Percentiles rank a stretch among this genome's conserved stretches.
These are phyloP conservation scores for Penicillium paxilli DNA, from an alignment of 495 filamentous ascomycete species.

Conservation along the genomic window DNA sequence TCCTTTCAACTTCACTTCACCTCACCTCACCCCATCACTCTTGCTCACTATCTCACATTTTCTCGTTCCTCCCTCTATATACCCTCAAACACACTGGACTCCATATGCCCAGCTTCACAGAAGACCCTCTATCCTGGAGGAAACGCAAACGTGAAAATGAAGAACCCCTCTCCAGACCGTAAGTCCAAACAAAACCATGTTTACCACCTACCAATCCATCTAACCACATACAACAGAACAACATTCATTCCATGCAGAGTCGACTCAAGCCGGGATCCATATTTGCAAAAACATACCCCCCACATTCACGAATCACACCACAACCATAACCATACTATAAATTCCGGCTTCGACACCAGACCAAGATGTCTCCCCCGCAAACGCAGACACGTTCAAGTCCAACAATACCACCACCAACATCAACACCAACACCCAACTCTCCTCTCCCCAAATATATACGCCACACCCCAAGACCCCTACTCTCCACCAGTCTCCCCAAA, in stretches of 20 bases:
- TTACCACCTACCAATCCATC: background rate
- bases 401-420: slow-evolving; percentile 12
- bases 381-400: slow-evolving; percentile 27
- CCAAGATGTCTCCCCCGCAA: slow-evolving; percentile 37
- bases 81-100: background rate
- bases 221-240: slow-evolving; percentile 2
- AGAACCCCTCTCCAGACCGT: slow-evolving; percentile 27
- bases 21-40: too few relatives aligned
- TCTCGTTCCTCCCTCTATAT: too few relatives aligned
- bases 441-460: slow-evolving; percentile 26
- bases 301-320: background rate
- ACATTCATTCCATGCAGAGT: background rate
- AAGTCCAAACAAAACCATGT: too few relatives aligned
- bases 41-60: too few relatives aligned
- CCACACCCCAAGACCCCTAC: slow-evolving; percentile 21
- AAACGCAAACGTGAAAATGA: slow-evolving; percentile 41
- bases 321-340: too few relatives aligned
- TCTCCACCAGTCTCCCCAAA: slow-evolving; percentile 41
- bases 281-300: background rate
- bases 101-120: slow-evolving; percentile 24
- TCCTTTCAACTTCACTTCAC: background rate
- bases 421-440: slow-evolving; percentile 21
- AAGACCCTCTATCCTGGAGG: slow-evolving; percentile 9
- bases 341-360: slow-evolving; percentile 18
- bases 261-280: background rate